These are phyloP conservation scores for Glycyrrhiza uralensis DNA, from an alignment of 306 rosid genomes.

Conservation along the genomic window DNA sequence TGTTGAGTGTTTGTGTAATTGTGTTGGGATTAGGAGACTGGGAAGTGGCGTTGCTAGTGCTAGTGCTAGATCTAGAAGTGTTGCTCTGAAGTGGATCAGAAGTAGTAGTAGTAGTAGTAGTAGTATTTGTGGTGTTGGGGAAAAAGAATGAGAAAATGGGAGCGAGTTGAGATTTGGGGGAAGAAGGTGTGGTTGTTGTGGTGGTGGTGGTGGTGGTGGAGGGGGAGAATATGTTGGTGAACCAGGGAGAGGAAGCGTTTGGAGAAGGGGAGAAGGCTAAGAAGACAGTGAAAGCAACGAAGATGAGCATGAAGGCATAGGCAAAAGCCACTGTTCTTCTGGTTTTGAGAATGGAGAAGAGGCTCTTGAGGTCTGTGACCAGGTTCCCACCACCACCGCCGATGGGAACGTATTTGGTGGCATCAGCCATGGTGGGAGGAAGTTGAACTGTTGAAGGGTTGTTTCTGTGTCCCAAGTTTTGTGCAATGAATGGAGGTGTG, in stretches of 20 bases:
- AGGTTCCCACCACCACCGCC: constrained; percentile 40
- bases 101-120: not conserved
- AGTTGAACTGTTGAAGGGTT: not conserved
- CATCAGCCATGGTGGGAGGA: constrained; percentile 83
- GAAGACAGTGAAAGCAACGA: constrained; percentile 68
- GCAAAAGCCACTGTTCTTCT: constrained; percentile 58
- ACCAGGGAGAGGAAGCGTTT: constrained; percentile 57
- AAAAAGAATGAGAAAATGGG: constrained; percentile 46
- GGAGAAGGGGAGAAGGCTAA: constrained; percentile 63
- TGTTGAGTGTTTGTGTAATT: not conserved
- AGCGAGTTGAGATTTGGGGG: constrained; percentile 48
- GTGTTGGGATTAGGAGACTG: constrained; percentile 11
- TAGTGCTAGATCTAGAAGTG: constrained; percentile 58
- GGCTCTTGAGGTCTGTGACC: constrained; percentile 51
- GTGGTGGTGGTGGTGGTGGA: not conserved
- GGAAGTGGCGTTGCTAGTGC: constrained; percentile 54
- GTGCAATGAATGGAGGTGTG: not conserved
- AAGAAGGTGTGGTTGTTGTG: not conserved
- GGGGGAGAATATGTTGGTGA: constrained; percentile 52
- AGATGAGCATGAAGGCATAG: constrained; percentile 60
- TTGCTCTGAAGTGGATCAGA: constrained; percentile 18
- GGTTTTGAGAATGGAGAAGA: constrained; percentile 58
- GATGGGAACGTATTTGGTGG: constrained; percentile 53
- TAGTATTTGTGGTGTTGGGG: constrained; percentile 39
- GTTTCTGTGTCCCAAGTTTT: not conserved